A percentile compares a stretch with the other conserved stretches of the same genome.
Evolutionary conservation across 2,329 filamentous ascomycete species (phyloP).

Genomic region (Beauveria rudraprayagi): DNA sequence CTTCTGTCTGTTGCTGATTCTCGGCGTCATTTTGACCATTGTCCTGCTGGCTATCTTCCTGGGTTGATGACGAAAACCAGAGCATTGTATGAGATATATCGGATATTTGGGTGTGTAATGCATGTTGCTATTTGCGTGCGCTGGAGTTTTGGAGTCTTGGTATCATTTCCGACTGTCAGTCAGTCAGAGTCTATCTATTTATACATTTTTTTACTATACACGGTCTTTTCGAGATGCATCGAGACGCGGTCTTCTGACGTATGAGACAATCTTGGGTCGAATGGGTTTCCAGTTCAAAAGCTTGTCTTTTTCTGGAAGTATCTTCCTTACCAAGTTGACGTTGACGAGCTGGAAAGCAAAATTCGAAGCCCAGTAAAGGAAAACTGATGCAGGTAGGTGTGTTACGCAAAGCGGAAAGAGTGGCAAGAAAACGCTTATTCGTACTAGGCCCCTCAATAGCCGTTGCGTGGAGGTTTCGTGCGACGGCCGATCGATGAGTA

Average conservation of each 20-base stretch:
- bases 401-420: conserved; percentile 26
- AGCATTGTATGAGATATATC: not conserved
- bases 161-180: not conserved
- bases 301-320: conserved; percentile 17
- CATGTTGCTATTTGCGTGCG: conserved; percentile 3
- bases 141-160: conserved; percentile 10
- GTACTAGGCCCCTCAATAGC: conserved; percentile 18
- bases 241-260: not conserved
- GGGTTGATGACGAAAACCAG: not conserved
- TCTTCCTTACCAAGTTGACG: conserved; percentile 20
- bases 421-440: conserved; percentile 25
- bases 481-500: conserved; percentile 15
- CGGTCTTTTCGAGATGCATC: not conserved
- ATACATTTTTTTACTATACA: not conserved
- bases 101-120: not conserved
- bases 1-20: conserved; percentile 81
- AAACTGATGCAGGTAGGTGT: conserved; percentile 31
- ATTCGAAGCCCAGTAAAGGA: conserved; percentile 32
- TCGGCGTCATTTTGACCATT: conserved; percentile 82
- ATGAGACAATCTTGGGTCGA: not conserved
- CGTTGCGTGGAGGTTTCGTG: conserved; percentile 17
- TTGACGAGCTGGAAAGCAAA: conserved; percentile 29
- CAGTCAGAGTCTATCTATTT: not conserved
- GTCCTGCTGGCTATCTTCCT: conserved; percentile 75
- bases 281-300: conserved; percentile 9